These are phyloP conservation scores for Lentinula novae-zelandiae DNA, from an alignment of 1,284 basidiomycete species.

Conservation along the genomic window DNA sequence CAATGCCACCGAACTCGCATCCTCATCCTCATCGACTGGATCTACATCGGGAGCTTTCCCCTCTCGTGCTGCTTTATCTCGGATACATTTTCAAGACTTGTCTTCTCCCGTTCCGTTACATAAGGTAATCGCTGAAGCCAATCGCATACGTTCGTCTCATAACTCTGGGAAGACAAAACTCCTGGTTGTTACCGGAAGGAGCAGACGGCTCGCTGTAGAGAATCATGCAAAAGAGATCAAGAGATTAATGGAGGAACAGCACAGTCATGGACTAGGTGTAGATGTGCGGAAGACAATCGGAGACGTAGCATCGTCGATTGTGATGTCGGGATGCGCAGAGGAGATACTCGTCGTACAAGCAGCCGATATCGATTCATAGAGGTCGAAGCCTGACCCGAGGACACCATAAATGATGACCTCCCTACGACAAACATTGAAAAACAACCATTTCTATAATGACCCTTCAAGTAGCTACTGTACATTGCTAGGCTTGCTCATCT, in stretches of 20 bases:
- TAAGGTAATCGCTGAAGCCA: conserved; percentile 32
- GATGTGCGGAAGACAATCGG: conserved; percentile 80
- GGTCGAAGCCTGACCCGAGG: not conserved
- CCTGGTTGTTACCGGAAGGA: conserved; percentile 67
- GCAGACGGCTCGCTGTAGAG: conserved; percentile 63
- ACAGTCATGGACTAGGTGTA: conserved; percentile 31
- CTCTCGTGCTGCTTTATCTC: conserved; percentile 35
- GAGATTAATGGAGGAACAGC: conserved; percentile 50
- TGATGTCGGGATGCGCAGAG: conserved; percentile 55
- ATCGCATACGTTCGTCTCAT: not conserved
- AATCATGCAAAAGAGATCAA: conserved; percentile 64
- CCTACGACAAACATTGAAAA: too few species aligned
- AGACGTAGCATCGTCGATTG: conserved; percentile 73
- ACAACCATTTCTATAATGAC: too few species aligned
- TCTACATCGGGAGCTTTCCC: conserved; percentile 13
- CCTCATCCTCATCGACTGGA: conserved; percentile 16
- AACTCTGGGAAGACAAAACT: conserved; percentile 32
- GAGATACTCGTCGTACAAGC: conserved; percentile 75
- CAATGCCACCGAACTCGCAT: not conserved
- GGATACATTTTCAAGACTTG: conserved; percentile 55
- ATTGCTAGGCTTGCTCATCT: too few species aligned
- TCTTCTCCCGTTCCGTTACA: conserved; percentile 53
- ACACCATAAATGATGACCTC: too few species aligned
- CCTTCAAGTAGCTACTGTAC: too few species aligned
- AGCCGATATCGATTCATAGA: conserved; percentile 21